Base-by-base conservation (phyloP, 352 stramenopile genomes). In the Pythium biforme region DNA sequence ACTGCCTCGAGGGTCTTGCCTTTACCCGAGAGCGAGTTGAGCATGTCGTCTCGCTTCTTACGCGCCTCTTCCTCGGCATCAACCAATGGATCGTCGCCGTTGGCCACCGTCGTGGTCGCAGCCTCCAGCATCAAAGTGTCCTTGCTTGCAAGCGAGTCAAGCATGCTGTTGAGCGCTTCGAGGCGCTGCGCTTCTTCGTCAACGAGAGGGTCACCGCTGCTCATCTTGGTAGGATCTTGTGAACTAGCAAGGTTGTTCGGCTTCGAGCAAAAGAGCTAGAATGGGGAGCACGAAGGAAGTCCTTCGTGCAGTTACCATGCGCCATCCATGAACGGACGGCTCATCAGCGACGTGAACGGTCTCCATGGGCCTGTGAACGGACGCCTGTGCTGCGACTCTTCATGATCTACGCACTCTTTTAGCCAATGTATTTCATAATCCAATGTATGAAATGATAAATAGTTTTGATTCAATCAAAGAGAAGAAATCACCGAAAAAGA, bases 91-190 rank as follows among this genome's bases (percentile, higher is more conserved):
- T 59, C 53, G 8, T 50, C 53, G 15, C 53, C 39, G 15, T 48
- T 14, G 11, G 22, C 29, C 8, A 47, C 5, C 4, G 49, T 14
- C 4, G 49, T 5, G 14, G 2, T 43, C 40, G 31, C 39, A 8
- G 19, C 43, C 31, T 49, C 45, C 22, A 56, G 45, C 31, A 64
- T 31, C 14, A 27, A 2, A 6, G 33, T 20, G 17, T 31, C 49
- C 29, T 46, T 47, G 1, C 22, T 33, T 25, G 39, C 40, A 27
- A 66, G 59, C 25, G 50, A 59, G 27, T 54, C 43, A 26, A 68
- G n/a, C 17, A 68, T 31, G 15, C 58, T 51, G 45, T 68, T 45
- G 34, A 62, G 25, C 34, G 62, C 62, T 15, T 34, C 39, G 46
- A 63, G 31, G n/a, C 54, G 53, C 37, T 62, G 26, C 23, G 53